Conservation (phyloP, 1,139 yeast genomes). For the Debaryomycetaceae sp. region DNA sequence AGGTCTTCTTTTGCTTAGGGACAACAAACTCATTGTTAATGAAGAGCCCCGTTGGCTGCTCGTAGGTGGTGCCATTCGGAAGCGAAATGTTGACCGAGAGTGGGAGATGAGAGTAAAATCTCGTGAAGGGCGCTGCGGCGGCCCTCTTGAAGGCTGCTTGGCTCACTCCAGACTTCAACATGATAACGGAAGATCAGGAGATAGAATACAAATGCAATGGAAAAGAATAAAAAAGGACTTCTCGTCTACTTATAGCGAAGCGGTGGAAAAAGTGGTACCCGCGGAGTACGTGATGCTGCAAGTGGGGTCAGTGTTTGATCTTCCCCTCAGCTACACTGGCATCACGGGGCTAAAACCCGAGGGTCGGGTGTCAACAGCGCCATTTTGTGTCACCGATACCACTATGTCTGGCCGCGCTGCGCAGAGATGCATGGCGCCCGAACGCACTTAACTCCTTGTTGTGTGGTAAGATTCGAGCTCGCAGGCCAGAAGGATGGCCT, state of each 20-base stretch:
- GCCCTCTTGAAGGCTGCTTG: conserved; percentile 4
- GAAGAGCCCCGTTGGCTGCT: conserved; percentile 66
- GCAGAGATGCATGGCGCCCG: background rate
- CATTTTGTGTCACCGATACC: no score
- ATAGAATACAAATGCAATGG: no score
- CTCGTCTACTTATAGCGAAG: no score
- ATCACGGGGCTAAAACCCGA: no score
- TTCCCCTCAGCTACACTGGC: conserved; percentile 6
- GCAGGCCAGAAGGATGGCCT: no score
- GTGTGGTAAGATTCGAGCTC: no score
- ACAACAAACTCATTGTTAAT: conserved; percentile 47
- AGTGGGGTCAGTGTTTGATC: conserved; percentile 3
- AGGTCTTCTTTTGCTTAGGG: conserved; percentile 47
- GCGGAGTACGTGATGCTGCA: no score
- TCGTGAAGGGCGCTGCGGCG: conserved; percentile 6
- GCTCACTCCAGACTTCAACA: conserved; percentile 8
- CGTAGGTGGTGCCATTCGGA: conserved; percentile 54
- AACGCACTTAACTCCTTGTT: conserved; percentile 3
- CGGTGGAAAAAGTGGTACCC: no score
- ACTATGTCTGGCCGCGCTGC: no score
- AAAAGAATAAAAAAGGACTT: no score
- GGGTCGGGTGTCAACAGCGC: no score
- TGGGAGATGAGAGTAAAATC: conserved; percentile 26
- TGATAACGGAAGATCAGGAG: no score
- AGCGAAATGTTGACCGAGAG: conserved; percentile 47